Conservation (phyloP, 495 filamentous ascomycete genomes). For the Tuber microsphaerosporum region DNA sequence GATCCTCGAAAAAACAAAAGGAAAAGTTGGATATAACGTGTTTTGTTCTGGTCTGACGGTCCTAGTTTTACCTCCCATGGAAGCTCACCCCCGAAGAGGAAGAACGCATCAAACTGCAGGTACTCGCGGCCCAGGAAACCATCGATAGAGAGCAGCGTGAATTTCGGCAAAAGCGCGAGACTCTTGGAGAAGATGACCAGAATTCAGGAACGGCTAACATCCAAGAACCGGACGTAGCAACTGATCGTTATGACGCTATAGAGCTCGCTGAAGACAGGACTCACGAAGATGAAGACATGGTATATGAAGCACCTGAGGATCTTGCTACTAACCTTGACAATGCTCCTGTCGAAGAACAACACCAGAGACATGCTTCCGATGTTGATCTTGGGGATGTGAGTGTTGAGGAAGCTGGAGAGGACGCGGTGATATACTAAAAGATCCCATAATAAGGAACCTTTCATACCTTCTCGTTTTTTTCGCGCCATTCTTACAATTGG, state of each 20-base stretch:
- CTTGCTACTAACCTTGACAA: conserved; percentile 36
- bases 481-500: background rate
- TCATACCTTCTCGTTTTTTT: conserved; percentile 1
- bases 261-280: conserved; percentile 47
- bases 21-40: conserved; percentile 12
- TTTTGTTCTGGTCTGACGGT: conserved; percentile 28
- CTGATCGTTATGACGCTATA: conserved; percentile 46
- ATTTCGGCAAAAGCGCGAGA: conserved; percentile 40
- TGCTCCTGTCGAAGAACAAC: conserved; percentile 23
- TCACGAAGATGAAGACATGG: conserved; percentile 36
- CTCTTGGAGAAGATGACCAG: conserved; percentile 32
- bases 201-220: conserved; percentile 44
- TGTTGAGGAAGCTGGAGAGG: conserved; percentile 68
- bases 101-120: conserved; percentile 54
- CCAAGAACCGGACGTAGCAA: conserved; percentile 47
- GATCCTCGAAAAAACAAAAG: conserved; percentile 17
- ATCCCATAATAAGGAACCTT: conserved; percentile 4
- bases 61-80: conserved; percentile 85
- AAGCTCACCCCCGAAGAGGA: conserved; percentile 59
- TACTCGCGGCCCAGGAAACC: conserved; percentile 51
- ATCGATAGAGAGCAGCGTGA: conserved; percentile 51
- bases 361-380: conserved; percentile 39
- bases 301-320: conserved; percentile 22
- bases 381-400: conserved; percentile 54
- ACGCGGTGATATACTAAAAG: conserved; percentile 74